Evolutionary conservation across 345 rosid genomes (phyloP).

Genomic region (Rhizophora mangle): DNA sequence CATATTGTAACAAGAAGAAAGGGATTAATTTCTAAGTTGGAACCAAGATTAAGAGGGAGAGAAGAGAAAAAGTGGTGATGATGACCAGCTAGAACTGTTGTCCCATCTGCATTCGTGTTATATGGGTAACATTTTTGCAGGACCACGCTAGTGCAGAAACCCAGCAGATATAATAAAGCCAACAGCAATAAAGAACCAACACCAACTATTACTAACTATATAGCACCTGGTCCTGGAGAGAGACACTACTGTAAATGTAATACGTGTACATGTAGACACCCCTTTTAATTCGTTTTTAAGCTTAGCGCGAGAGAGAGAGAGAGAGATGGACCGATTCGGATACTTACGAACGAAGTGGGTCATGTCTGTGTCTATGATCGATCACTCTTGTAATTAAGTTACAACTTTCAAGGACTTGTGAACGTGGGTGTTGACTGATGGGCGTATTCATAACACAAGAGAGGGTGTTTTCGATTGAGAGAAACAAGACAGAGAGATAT

Average conservation of each 20-base stretch:
- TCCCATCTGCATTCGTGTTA: slow-evolving; percentile 11
- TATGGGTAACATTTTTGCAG: slow-evolving; percentile 13
- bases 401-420: not conserved
- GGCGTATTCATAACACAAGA: slow-evolving; percentile 16
- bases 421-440: slow-evolving; percentile 22
- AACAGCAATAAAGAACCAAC: slow-evolving; percentile 48
- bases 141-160: slow-evolving; percentile 37
- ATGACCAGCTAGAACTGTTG: not conserved
- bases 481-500: not conserved
- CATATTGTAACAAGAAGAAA: not conserved
- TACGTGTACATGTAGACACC: too few relatives aligned
- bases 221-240: slow-evolving; percentile 44
- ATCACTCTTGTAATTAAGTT: not conserved
- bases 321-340: slow-evolving; percentile 1
- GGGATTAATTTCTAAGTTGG: not conserved
- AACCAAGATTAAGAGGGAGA: not conserved
- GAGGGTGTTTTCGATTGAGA: slow-evolving; percentile 6
- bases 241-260: slow-evolving; percentile 3
- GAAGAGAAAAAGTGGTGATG: not conserved
- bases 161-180: slow-evolving; percentile 42
- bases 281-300: too few relatives aligned
- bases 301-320: not conserved
- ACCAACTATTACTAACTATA: slow-evolving; percentile 25
- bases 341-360: slow-evolving; percentile 7
- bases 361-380: not conserved